phyloP scores from a whole-genome alignment of 2,329 filamentous ascomycete genomes.

The Sarocladium kiliense region DNA sequence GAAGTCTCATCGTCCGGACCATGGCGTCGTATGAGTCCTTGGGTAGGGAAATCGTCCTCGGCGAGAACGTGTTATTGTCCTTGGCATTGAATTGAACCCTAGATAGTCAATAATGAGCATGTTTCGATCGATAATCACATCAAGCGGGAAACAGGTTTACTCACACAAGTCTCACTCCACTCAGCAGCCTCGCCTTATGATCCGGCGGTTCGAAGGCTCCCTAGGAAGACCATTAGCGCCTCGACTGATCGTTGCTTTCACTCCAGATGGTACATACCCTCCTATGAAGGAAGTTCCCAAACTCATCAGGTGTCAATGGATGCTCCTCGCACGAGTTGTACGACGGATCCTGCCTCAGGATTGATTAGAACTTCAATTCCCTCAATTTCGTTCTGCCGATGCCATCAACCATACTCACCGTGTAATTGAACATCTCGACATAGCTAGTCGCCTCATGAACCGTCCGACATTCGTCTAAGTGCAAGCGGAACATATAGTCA shows the following conservation, averaged over 20 bases:
- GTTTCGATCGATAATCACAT: neutral
- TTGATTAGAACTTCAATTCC: neutral
- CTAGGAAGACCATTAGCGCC: conserved; percentile 27
- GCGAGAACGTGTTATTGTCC: conserved; percentile 53
- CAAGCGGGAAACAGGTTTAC: too few species aligned
- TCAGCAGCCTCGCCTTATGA: conserved; percentile 39
- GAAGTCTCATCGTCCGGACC: conserved; percentile 49
- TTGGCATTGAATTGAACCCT: conserved; percentile 53
- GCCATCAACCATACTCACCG: conserved; percentile 29
- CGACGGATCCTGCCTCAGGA: conserved; percentile 37
- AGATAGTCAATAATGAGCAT: conserved; percentile 11
- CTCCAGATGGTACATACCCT: conserved; percentile 32
- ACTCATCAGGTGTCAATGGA: conserved; percentile 46
- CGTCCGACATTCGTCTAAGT: conserved; percentile 41
- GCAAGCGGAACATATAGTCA: conserved; percentile 50
- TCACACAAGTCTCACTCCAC: conserved; percentile 51
- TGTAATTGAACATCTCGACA: conserved; percentile 55
- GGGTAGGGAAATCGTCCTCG: conserved; percentile 48
- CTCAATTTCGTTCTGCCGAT: neutral
- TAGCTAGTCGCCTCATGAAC: conserved; percentile 50
- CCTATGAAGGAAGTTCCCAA: conserved; percentile 50
- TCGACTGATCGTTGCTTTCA: neutral
- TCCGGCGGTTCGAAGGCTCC: conserved; percentile 46
- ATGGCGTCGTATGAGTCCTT: conserved; percentile 48
- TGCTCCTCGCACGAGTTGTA: conserved; percentile 48